These are phyloP conservation scores for Yamadazyma conglobata DNA, from an alignment of 1,139 yeast genomes.

Conservation along the genomic window DNA sequence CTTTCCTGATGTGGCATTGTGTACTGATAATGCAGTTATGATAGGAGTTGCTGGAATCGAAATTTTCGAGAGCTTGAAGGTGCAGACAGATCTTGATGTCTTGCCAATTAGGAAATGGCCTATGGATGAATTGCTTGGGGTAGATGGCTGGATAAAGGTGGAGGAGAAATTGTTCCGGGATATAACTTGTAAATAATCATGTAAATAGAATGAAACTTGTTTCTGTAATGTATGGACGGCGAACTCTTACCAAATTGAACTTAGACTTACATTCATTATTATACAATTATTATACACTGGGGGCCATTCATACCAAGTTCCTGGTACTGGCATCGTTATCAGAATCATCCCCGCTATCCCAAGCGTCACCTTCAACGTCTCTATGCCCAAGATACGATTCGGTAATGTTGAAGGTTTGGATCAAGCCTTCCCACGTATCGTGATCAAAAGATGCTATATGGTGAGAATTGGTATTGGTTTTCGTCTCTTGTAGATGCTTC, in stretches of 20 bases:
- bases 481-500: constrained; percentile 4
- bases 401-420: constrained; percentile 48
- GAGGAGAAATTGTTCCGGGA: constrained; percentile 2
- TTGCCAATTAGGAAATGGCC: constrained; percentile 78
- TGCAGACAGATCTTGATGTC: constrained; percentile 49
- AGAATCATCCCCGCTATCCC: constrained; percentile 19
- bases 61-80: constrained; percentile 53
- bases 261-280: not conserved
- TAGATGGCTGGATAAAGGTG: constrained; percentile 47
- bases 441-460: constrained; percentile 70
- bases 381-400: constrained; percentile 52
- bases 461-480: constrained; percentile 39
- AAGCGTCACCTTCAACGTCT: constrained; percentile 27
- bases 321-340: not conserved
- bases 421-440: constrained; percentile 57
- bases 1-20: constrained; percentile 69
- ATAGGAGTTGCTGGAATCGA: constrained; percentile 97
- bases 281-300: not conserved
- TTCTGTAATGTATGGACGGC: no score
- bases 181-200: constrained; percentile 5
- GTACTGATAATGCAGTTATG: constrained; percentile 97
- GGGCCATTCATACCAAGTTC: not conserved
- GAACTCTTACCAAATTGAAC: no score
- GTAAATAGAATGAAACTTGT: constrained; percentile 5
- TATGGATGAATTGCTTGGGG: constrained; percentile 42